Evolutionary conservation across 345 rosid genomes (phyloP).

Genomic region (Hevea brasiliensis): DNA sequence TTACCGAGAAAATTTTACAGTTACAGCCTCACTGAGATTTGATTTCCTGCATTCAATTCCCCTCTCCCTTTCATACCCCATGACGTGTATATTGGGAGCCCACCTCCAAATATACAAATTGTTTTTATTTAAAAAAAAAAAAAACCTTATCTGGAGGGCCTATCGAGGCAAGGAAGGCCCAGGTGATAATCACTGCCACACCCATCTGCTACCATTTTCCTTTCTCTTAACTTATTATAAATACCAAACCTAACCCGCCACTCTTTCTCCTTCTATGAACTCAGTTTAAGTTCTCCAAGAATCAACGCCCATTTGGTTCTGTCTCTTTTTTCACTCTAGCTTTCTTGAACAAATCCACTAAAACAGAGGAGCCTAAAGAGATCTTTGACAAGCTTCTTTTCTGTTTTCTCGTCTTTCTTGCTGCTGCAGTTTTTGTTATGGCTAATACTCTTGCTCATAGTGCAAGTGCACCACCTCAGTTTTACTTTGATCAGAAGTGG

Average conservation of each 20-base stretch:
- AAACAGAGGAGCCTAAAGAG: background rate
- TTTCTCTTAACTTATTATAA: constrained; percentile 41
- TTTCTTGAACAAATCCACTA: background rate
- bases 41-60: constrained; percentile 43
- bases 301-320: constrained; percentile 18
- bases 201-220: constrained; percentile 31
- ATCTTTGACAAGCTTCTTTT: background rate
- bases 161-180: constrained; percentile 52
- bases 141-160: constrained; percentile 42
- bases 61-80: constrained; percentile 18
- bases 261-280: constrained; percentile 19
- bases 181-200: constrained; percentile 58
- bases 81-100: constrained; percentile 41
- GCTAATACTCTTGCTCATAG: constrained; percentile 16
- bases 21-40: constrained; percentile 35
- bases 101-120: constrained; percentile 10
- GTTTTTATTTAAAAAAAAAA: background rate
- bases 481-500: constrained; percentile 33
- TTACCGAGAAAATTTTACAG: background rate
- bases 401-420: background rate
- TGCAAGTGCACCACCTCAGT: constrained; percentile 25
- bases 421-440: background rate
- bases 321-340: background rate
- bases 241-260: constrained; percentile 27
- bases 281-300: constrained; percentile 17